Evolutionary conservation across 1,139 yeast genomes (phyloP), one percentile per base, ranked within the genome.

Genomic region (Candida tropicalis): DNA sequence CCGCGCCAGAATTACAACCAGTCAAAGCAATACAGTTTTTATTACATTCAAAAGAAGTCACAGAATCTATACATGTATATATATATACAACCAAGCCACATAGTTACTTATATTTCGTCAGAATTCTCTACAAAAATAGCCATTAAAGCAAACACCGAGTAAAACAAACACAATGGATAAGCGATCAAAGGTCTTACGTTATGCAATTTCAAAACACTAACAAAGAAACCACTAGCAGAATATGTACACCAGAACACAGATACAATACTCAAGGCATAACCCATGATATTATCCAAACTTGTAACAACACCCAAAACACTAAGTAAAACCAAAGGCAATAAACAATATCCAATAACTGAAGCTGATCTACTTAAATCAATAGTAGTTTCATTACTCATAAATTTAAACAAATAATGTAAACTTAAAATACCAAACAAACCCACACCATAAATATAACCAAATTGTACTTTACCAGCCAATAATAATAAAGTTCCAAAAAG

Each of bases 371-470:
- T 68, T 55, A 88, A 73, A 53, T 86, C 95, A 44, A 87, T 77
- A 41, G 79, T 72, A 28, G 57, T 53, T 17, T 72, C 77, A 42
- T 62, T 64, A 52, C 91, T 82, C 99, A 93, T 93, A 51, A 90
- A 73, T 62, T 87, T 89, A 62, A 95, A 84, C 48, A 95, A 73
- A 53, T 80, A 80, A 64, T 91, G 97, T 54, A 90, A 79, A 33
- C 96, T 82, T 13, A 89, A 60, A 2, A 96, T 87, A 11, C 99
- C 99, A 54, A 91, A 83, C 40, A 95, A 69, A 0, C 97, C 99
- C 36, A 93, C 96, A 22, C 99, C 99, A 59, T 93, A 93, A 43
- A 93, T 88, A 64, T 95, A 95, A 3, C 99, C 98, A 62, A 93
- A 93, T 62, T 93, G 98, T 15, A 91, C 89, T 60, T 91, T 93